Evolutionary conservation across 495 filamentous ascomycete species (phyloP).

Genomic region (Penicillium maclennaniae): DNA sequence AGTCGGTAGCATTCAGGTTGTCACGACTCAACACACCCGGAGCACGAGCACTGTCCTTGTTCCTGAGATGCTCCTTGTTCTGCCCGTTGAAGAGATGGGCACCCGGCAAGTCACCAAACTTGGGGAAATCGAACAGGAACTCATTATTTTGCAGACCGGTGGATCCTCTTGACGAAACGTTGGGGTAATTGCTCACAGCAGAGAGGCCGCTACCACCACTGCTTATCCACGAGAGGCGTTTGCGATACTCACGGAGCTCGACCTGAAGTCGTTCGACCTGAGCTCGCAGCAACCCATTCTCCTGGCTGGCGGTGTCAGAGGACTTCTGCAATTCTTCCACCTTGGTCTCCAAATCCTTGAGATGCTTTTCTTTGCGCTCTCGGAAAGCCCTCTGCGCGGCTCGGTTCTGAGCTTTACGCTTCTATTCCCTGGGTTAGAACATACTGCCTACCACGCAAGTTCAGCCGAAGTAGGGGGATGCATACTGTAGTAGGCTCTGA

Average conservation of each 20-base stretch:
- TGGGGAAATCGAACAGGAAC: constrained; percentile 94
- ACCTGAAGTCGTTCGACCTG: constrained; percentile 83
- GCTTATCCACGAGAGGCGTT: constrained; percentile 63
- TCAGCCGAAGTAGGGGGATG: constrained; percentile 1
- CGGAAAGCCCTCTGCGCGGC: constrained; percentile 96
- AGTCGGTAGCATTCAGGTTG: constrained; percentile 11
- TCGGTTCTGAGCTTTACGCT: constrained; percentile 97
- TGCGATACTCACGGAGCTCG: constrained; percentile 86
- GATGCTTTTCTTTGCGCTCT: constrained; percentile 95
- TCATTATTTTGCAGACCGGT: constrained; percentile 65
- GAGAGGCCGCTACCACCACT: constrained; percentile 46
- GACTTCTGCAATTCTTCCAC: constrained; percentile 87
- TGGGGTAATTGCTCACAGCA: constrained; percentile 42
- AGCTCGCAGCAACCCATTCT: constrained; percentile 78
- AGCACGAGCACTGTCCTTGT: constrained; percentile 19
- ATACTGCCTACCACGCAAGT: neutral
- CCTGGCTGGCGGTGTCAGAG: constrained; percentile 76
- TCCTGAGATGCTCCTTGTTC: constrained; percentile 26
- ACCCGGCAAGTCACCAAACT: constrained; percentile 76
- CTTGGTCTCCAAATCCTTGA: constrained; percentile 94
- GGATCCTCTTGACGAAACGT: constrained; percentile 33
- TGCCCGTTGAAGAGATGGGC: constrained; percentile 50
- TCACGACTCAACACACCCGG: constrained; percentile 36
- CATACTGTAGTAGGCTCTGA: constrained; percentile 94
- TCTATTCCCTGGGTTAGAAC: constrained; percentile 60